Evolutionary conservation across 371 early-diverging fungal genomes (phyloP), one percentile per base, ranked within the genome.

Genomic region (Mortierella sp.): DNA sequence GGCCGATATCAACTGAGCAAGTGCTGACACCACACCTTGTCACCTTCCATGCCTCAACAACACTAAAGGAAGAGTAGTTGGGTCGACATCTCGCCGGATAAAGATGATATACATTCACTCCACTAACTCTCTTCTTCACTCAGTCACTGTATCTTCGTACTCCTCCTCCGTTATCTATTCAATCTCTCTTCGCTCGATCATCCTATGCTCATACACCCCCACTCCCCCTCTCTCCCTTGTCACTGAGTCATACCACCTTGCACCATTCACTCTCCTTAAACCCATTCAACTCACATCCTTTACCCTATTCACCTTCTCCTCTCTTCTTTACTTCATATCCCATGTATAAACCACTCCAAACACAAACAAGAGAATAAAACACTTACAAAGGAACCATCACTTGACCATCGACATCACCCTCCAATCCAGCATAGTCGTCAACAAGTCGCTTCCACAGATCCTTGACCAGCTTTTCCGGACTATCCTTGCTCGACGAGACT

Each of bases 381-480:
- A 80, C 85, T 79, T 81, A 85, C 85, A 85, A 77, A 19, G 85
- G 76, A 3, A 85, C 85, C 75, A 85, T 79, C 21, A 81, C 82
- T 45, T 85, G 85, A 16, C 85, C 85, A 75, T 85, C 85, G 31
- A 85, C 77, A 72, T 85, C 85, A 14, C 85, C 85, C n/a, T 81
- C 81, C 21, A 80, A 1, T 21, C 85, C 82, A n/a, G 75, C 73
- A 76, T 85, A 85, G 34, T 85, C 85, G 1, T 85, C 82, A 28
- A 81, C 76, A 0, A 85, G 74, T 16, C 85, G 57, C 31, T 74
- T 79, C 85, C 85, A 85, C 28, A 85, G 57, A 68, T 85, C 85
- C 70, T 52, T 70, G 58, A 85, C 85, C 42, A 85, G 72, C 26
- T 81, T 85, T 42, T 85, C 85, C 0, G 85, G 85, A 50, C 77